Conservation (phyloP, 768 basidiomycete species). For the Mrakia blollopis region DNA sequence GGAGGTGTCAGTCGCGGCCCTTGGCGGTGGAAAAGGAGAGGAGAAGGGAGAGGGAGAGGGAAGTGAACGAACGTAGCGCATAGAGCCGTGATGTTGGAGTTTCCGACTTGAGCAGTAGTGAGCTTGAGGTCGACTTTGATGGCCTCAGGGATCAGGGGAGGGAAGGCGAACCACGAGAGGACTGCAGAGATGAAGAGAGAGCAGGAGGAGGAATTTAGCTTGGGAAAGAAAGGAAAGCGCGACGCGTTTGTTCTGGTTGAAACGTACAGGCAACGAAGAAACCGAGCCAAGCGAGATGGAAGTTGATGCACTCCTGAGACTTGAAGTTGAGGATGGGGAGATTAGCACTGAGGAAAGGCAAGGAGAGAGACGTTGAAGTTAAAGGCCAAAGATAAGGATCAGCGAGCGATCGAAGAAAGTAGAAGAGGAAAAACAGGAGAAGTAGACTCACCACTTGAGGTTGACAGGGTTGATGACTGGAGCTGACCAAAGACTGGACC, state of each 20-base stretch:
- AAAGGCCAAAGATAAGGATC: not conserved
- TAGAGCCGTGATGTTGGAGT: slow-evolving; percentile 36
- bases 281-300: slow-evolving; percentile 50
- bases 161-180: slow-evolving; percentile 56
- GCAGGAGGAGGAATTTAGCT: too few species aligned
- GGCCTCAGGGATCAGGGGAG: slow-evolving; percentile 57
- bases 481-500: slow-evolving; percentile 33
- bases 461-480: slow-evolving; percentile 53
- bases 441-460: slow-evolving; percentile 54
- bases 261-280: slow-evolving; percentile 33
- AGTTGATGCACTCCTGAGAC: slow-evolving; percentile 52
- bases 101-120: slow-evolving; percentile 49
- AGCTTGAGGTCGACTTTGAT: slow-evolving; percentile 56
- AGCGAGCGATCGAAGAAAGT: slow-evolving; percentile 32
- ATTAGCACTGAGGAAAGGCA: slow-evolving; percentile 42
- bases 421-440: slow-evolving; percentile 52
- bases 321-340: slow-evolving; percentile 53
- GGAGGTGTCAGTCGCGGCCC: not conserved
- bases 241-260: slow-evolving; percentile 51
- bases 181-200: slow-evolving; percentile 27
- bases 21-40: not conserved
- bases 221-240: not conserved
- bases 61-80: slow-evolving; percentile 37
- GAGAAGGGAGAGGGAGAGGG: not conserved
- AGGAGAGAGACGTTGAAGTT: not conserved